A percentile compares a stretch with the other conserved stretches of the same genome.
Evolutionary conservation across 768 basidiomycete species (phyloP).

Genomic region (Tricholoma terreum): DNA sequence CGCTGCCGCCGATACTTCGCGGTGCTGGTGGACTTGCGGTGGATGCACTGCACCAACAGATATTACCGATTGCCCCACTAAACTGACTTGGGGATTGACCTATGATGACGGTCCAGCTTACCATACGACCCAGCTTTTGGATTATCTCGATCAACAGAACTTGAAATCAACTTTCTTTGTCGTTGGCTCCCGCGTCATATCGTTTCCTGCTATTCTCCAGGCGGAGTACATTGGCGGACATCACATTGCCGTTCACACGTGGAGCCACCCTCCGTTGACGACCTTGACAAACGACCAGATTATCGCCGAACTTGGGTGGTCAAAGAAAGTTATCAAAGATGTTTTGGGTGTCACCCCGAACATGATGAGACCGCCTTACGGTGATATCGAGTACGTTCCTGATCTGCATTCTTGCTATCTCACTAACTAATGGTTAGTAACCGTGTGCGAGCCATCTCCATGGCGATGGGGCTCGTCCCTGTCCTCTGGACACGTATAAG

Average conservation of each 20-base stretch:
- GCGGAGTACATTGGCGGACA: slow-evolving; percentile 75
- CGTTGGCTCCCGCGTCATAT: slow-evolving; percentile 78
- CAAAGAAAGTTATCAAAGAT: slow-evolving; percentile 81
- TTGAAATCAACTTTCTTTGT: slow-evolving; percentile 86
- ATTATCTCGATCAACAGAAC: slow-evolving; percentile 59
- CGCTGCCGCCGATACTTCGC: slow-evolving; percentile 46
- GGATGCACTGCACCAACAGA: slow-evolving; percentile 68
- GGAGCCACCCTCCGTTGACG: slow-evolving; percentile 74
- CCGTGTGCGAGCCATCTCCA: slow-evolving; percentile 80
- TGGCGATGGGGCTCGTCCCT: slow-evolving; percentile 79
- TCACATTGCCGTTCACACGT: slow-evolving; percentile 68
- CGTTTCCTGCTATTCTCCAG: slow-evolving; percentile 66
- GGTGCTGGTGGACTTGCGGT: slow-evolving; percentile 83
- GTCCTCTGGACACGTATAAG: slow-evolving; percentile 82
- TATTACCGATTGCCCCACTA: slow-evolving; percentile 70
- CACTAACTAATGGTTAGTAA: slow-evolving; percentile 44
- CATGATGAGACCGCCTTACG: slow-evolving; percentile 79
- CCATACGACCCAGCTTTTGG: slow-evolving; percentile 71
- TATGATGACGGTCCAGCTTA: slow-evolving; percentile 81
- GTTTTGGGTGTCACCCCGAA: slow-evolving; percentile 75
- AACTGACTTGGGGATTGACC: slow-evolving; percentile 53
- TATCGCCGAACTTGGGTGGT: slow-evolving; percentile 88
- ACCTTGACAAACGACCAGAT: slow-evolving; percentile 75
- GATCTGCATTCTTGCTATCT: not conserved
- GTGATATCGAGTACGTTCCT: slow-evolving; percentile 65